phyloP scores from a whole-genome alignment of 2,329 filamentous ascomycete genomes.

The Penicillium expansum region DNA sequence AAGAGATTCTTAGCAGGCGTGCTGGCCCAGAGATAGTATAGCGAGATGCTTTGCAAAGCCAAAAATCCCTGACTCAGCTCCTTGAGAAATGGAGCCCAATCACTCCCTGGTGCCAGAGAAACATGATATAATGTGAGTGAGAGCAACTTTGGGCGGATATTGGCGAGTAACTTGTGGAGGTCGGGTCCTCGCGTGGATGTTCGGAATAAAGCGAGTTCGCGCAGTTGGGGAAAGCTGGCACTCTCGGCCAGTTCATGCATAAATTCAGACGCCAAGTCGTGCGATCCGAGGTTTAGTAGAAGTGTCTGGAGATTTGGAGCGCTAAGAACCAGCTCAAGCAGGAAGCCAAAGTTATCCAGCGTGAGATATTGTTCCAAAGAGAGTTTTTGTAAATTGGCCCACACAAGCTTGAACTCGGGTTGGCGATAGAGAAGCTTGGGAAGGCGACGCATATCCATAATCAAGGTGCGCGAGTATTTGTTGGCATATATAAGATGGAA shows the following conservation, averaged over 20 bases:
- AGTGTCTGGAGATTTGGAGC: constrained; percentile 22
- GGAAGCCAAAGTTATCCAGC: constrained; percentile 24
- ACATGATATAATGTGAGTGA: constrained; percentile 21
- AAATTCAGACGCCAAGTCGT: constrained; percentile 24
- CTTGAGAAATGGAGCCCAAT: constrained; percentile 16
- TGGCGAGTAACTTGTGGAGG: constrained; percentile 13
- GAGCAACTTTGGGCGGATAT: constrained; percentile 10
- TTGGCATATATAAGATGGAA: constrained; percentile 26
- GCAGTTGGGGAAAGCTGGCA: constrained; percentile 13
- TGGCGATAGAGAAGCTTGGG: constrained; percentile 27
- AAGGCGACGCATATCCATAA: constrained; percentile 28
- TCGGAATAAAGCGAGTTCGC: constrained; percentile 22
- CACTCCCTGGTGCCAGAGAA: constrained; percentile 13
- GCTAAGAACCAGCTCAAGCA: constrained; percentile 24
- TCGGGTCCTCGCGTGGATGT: constrained; percentile 17
- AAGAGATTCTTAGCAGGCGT: constrained; percentile 18
- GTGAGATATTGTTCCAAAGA: constrained; percentile 26
- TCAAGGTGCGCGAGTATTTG: constrained; percentile 19
- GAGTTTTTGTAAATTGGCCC: constrained; percentile 22
- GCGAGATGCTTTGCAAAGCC: constrained; percentile 16
- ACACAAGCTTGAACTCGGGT: constrained; percentile 18
- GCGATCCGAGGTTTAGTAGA: constrained; percentile 20
- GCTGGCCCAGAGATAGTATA: constrained; percentile 23
- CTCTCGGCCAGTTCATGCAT: constrained; percentile 25
- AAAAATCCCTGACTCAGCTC: constrained; percentile 11